Evolutionary conservation across 1,139 yeast genomes (phyloP).

Genomic region (Pichiaceae sp.): DNA sequence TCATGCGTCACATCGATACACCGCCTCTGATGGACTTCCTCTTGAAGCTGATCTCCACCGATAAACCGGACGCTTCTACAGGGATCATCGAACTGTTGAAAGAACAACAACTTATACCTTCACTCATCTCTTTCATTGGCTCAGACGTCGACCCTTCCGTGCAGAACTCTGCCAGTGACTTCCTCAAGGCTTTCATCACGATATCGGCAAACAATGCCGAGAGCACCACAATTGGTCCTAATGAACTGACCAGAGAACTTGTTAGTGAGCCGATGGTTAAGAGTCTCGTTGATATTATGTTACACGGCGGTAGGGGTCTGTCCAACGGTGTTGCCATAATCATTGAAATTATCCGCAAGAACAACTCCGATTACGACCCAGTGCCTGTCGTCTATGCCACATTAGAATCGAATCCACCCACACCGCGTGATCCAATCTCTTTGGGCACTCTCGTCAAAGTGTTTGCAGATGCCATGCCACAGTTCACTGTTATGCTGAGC

Average conservation of each 20-base stretch:
- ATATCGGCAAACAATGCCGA: slow-evolving; percentile 84
- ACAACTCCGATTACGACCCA: slow-evolving; percentile 90
- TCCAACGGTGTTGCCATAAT: slow-evolving; percentile 95
- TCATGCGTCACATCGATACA: slow-evolving; percentile 71
- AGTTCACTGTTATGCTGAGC: slow-evolving; percentile 51
- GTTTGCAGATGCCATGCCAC: slow-evolving; percentile 68
- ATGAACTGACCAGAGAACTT: slow-evolving; percentile 84
- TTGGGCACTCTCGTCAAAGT: slow-evolving; percentile 78
- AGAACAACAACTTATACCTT: slow-evolving; percentile 52
- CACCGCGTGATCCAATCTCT: slow-evolving; percentile 90
- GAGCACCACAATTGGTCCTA: slow-evolving; percentile 91
- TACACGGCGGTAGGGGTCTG: slow-evolving; percentile 83
- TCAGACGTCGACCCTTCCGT: slow-evolving; percentile 47
- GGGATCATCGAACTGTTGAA: slow-evolving; percentile 71
- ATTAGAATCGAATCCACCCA: slow-evolving; percentile 87
- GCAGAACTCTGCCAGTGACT: slow-evolving; percentile 94
- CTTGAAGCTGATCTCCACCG: slow-evolving; percentile 68
- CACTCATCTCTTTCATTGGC: slow-evolving; percentile 50
- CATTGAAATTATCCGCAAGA: slow-evolving; percentile 89
- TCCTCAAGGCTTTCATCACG: slow-evolving; percentile 85
- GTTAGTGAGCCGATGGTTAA: slow-evolving; percentile 66
- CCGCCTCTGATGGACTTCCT: slow-evolving; percentile 84
- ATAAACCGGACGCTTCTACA: slow-evolving; percentile 67
- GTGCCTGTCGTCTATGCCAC: slow-evolving; percentile 85
- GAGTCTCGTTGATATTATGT: slow-evolving; percentile 71